Percentiles rank a stretch among this genome's conserved stretches.
phyloP scores from a whole-genome alignment of 2,329 filamentous ascomycete genomes.

The Aspergillus awamori region DNA sequence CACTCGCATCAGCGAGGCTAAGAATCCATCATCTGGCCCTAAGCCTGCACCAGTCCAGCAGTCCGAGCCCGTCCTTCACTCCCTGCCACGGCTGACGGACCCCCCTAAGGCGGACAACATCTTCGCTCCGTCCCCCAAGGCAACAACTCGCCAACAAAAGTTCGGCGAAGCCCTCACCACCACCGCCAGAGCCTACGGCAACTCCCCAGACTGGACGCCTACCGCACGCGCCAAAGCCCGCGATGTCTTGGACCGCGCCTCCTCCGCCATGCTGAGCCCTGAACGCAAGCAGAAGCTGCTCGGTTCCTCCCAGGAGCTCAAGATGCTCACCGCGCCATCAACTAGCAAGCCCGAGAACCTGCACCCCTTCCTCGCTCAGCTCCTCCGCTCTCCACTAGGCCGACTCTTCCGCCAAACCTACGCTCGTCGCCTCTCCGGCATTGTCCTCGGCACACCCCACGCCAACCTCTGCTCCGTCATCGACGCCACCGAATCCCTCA shows the following conservation, averaged over 20 bases:
- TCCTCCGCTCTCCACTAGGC: slow-evolving; percentile 61
- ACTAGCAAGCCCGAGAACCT: slow-evolving; percentile 53
- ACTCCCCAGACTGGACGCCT: slow-evolving; percentile 48
- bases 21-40: slow-evolving; percentile 47
- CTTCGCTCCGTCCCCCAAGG: slow-evolving; percentile 46
- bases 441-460: slow-evolving; percentile 74
- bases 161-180: slow-evolving; percentile 48
- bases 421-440: slow-evolving; percentile 63
- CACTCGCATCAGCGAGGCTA: slow-evolving; percentile 65
- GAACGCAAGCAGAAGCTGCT: slow-evolving; percentile 44
- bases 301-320: slow-evolving; percentile 41
- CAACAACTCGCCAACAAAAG: slow-evolving; percentile 38
- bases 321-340: slow-evolving; percentile 37
- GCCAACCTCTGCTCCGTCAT: slow-evolving; percentile 69
- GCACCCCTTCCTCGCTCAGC: slow-evolving; percentile 51
- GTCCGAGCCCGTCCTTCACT: slow-evolving; percentile 43
- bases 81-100: slow-evolving; percentile 54
- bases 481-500: slow-evolving; percentile 71
- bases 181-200: slow-evolving; percentile 51
- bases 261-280: slow-evolving; percentile 43
- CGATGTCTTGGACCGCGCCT: slow-evolving; percentile 43
- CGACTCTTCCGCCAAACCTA: slow-evolving; percentile 72
- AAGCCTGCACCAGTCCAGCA: slow-evolving; percentile 48
- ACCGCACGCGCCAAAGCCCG: slow-evolving; percentile 42
- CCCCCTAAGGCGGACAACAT: slow-evolving; percentile 54